Base-by-base conservation (phyloP, 805 yeast genomes). In the Cyberlindnera americana region DNA sequence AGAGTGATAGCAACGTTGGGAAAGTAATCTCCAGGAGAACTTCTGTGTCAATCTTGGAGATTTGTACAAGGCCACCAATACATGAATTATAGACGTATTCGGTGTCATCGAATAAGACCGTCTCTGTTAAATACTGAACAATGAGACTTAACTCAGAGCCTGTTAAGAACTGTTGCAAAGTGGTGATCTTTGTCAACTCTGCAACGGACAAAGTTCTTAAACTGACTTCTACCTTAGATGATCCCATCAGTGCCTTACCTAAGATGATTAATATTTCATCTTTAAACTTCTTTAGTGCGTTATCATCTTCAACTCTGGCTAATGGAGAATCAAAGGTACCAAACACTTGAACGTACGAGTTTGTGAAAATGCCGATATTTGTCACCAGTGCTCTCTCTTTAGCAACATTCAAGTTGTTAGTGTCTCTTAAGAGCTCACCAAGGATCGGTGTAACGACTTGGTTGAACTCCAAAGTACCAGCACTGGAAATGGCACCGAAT, bases 221-320 rank as follows among this genome's bases (percentile, higher is more conserved):
- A 2, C 89, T 76, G 10, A 79, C 80, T 52, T 86, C 96, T 22
- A 76, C 63, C 24, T 70, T 72, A 0, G 95, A 78, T 0, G 85
- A 72, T 0, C 83, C 72, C 56, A 82, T 75, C 35, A 90, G 66
- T 5, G 86, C 71, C 53, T 77, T 81, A n/a, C 89, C 78, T 48
- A 87, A 59, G 30, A 82, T 65, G 38, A 80, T 75, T 22, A 89
- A 61, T 13, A 90, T 65, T 28, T 78, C 78, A 52, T 89, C 95
- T 46, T 83, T 80, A 57, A 31, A 41, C 1, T 13, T 2, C 29
- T 32, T 37, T 26, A 47, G 22, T 6, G 41, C 44, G 16, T 47
- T 43, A 21, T 26, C 27, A 12, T 43, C 43, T 7, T 24, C 41
- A 16, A 19, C 36, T 17, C 21, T 23, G n/a, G 31, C 24, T 13